Percentiles rank a stretch among this genome's conserved stretches.
Evolutionary conservation across 805 yeast species (phyloP).

Genomic region (Barnettozyma californica): DNA sequence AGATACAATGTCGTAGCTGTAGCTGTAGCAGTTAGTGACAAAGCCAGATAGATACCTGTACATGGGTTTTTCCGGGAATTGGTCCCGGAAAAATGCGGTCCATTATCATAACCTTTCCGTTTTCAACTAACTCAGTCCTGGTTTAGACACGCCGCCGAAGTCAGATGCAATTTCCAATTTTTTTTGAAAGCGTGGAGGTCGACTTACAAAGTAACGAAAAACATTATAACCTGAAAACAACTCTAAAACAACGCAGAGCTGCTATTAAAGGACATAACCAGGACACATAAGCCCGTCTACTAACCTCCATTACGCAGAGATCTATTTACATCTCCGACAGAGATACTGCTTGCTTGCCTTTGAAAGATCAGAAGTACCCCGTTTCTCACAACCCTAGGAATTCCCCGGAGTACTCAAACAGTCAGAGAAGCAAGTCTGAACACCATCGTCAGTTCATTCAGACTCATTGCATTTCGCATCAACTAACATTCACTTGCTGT

Average conservation of each 20-base stretch:
- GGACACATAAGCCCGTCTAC: background rate
- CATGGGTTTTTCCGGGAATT: background rate
- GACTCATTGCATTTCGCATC: background rate
- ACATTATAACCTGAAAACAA: background rate
- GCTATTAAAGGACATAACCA: background rate
- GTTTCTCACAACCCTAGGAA: background rate
- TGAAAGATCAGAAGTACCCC: background rate
- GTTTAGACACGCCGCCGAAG: slow-evolving; percentile 3
- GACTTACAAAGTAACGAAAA: background rate
- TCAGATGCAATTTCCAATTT: slow-evolving; percentile 4
- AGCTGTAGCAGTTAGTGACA: too few species aligned
- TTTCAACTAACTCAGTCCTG: background rate
- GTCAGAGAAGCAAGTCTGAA: background rate
- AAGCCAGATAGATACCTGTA: too few species aligned
- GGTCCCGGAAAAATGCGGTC: background rate
- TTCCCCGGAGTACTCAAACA: background rate
- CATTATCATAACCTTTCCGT: slow-evolving; percentile 1
- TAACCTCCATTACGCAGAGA: background rate
- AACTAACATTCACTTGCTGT: background rate
- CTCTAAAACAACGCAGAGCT: background rate
- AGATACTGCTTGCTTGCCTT: background rate
- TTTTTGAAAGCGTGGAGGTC: background rate
- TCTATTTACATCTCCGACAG: background rate
- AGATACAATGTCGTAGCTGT: background rate
- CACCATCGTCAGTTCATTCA: background rate